These are phyloP conservation scores for Myriosclerotinia scirpicola DNA, from an alignment of 2,329 filamentous ascomycete genomes.

Conservation along the genomic window DNA sequence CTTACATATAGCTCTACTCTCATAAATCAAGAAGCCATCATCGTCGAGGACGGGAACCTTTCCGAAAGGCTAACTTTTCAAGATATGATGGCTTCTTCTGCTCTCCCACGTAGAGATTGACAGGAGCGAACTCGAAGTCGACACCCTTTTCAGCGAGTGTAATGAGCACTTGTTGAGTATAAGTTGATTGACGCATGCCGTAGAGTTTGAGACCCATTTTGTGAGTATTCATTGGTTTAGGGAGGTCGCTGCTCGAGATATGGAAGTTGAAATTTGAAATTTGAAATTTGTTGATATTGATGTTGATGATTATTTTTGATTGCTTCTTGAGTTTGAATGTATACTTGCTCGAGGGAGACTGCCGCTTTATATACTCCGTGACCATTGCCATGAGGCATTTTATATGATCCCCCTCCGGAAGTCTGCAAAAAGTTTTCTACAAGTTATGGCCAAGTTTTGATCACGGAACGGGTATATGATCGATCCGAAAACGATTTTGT, in stretches of 20 bases:
- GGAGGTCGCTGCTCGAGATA: not conserved
- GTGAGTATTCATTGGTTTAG: not conserved
- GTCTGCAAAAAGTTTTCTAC: not conserved
- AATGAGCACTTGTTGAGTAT: conserved; percentile 37
- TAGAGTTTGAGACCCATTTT: conserved; percentile 42
- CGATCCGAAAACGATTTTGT: conserved; percentile 1
- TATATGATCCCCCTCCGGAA: not conserved
- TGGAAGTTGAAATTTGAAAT: not conserved
- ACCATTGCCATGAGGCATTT: not conserved
- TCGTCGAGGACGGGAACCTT: conserved; percentile 43
- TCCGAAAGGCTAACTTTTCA: conserved; percentile 41
- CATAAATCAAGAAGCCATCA: conserved; percentile 38
- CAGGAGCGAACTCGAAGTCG: conserved; percentile 33
- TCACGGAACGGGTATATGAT: not conserved
- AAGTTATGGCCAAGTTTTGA: not conserved
- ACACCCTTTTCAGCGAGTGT: conserved; percentile 40
- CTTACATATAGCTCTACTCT: conserved; percentile 38
- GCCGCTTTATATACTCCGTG: not conserved
- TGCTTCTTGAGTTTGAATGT: not conserved
- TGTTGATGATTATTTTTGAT: not conserved
- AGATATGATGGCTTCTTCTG: conserved; percentile 33
- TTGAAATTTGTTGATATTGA: not conserved
- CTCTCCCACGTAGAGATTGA: conserved; percentile 36
- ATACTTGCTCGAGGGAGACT: not conserved
- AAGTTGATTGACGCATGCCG: conserved; percentile 36